A percentile compares a stretch with the other conserved stretches of the same genome.
Evolutionary conservation across 1,139 yeast species (phyloP).

Genomic region (Protomyces macrosporus): DNA sequence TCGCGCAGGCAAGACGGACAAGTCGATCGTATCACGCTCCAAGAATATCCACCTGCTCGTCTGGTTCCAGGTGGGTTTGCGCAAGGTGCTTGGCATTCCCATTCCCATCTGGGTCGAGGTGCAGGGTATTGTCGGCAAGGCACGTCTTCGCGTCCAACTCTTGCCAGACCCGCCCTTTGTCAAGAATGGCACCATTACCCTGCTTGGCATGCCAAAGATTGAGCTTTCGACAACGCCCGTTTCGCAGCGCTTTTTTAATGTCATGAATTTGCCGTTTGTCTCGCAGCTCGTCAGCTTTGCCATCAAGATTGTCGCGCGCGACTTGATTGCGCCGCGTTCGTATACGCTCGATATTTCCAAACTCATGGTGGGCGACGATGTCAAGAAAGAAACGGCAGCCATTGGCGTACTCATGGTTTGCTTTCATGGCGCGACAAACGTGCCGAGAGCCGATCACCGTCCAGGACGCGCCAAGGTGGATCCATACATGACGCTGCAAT

Average conservation of each 20-base stretch:
- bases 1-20: conserved; percentile 19
- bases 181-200: conserved; percentile 26
- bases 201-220: conserved; percentile 28
- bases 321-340: conserved; percentile 25
- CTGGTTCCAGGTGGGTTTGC: conserved; percentile 26
- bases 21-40: conserved; percentile 8
- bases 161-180: conserved; percentile 27
- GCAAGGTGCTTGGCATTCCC: conserved; percentile 25
- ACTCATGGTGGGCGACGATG: conserved; percentile 28
- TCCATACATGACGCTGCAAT: conserved; percentile 25
- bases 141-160: conserved; percentile 25
- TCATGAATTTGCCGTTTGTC: conserved; percentile 26
- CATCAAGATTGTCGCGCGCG: conserved; percentile 22
- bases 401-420: conserved; percentile 25
- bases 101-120: conserved; percentile 27
- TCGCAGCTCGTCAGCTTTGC: conserved; percentile 25
- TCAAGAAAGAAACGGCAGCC: conserved; percentile 27
- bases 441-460: conserved; percentile 24
- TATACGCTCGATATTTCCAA: conserved; percentile 26
- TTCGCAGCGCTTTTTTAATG: conserved; percentile 22
- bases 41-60: conserved; percentile 25
- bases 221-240: conserved; percentile 27
- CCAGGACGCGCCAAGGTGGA: conserved; percentile 26
- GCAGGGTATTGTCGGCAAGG: conserved; percentile 25
- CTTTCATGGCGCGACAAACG: conserved; percentile 22